phyloP scores from a whole-genome alignment of 1,284 basidiomycete species.

The Phenoliferia sp. region DNA sequence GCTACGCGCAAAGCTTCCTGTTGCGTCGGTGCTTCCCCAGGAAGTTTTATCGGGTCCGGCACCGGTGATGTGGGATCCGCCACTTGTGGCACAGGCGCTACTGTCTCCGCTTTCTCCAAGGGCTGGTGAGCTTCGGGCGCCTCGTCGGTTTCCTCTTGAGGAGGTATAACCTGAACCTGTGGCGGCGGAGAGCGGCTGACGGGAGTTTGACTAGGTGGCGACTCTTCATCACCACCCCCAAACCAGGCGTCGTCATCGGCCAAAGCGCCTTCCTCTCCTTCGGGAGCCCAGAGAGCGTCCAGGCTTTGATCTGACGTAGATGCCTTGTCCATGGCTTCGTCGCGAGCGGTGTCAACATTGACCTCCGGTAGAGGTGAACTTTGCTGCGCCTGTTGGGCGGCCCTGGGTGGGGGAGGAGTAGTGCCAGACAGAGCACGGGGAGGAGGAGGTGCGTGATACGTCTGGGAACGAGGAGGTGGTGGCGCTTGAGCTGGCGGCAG shows the following conservation, averaged over 20 bases:
- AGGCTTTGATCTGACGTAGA: background rate
- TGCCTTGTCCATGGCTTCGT: too few species aligned
- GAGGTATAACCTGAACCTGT: background rate
- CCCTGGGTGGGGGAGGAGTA: background rate
- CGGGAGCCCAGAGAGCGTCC: background rate
- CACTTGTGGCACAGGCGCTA: too few species aligned
- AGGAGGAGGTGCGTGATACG: background rate
- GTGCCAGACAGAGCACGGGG: background rate
- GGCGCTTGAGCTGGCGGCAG: background rate
- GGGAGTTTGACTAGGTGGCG: background rate
- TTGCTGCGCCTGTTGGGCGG: background rate
- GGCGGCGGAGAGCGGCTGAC: background rate
- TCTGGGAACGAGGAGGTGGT: background rate
- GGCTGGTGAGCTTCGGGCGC: too few species aligned
- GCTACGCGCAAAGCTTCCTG: too few species aligned
- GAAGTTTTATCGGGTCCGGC: too few species aligned
- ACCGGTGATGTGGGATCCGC: too few species aligned
- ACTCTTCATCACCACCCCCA: background rate
- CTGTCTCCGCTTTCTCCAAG: too few species aligned
- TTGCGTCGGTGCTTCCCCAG: too few species aligned
- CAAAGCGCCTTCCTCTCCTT: background rate
- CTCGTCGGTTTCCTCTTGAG: background rate
- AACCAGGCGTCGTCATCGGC: background rate
- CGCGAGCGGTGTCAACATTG: too few species aligned
- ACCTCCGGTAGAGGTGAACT: background rate